Evolutionary conservation across 179 eudicot genomes (phyloP).

Genomic region (Sideroxylon spinosum): DNA sequence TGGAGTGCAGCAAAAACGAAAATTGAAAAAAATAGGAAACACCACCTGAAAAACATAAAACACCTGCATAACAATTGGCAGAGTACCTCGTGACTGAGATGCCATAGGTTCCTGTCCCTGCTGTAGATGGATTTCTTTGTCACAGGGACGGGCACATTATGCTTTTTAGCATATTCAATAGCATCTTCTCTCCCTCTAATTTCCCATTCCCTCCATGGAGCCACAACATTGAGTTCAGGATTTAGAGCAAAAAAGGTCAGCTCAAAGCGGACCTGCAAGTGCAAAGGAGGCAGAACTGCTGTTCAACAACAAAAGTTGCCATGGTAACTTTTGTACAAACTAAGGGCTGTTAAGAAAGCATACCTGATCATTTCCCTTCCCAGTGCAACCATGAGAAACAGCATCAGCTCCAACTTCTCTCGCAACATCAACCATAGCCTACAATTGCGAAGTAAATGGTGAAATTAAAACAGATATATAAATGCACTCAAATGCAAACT

Average conservation of each 20-base stretch:
- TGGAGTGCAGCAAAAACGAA: not conserved
- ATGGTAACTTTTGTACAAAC: not conserved
- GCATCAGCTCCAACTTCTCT: conserved; percentile 98
- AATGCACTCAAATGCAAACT: not conserved
- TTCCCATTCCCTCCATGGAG: conserved; percentile 99
- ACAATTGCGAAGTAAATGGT: conserved; percentile 15
- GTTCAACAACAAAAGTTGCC: not conserved
- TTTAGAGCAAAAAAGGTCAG: conserved; percentile 87
- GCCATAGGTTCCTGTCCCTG: conserved; percentile 96
- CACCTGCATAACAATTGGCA: not conserved
- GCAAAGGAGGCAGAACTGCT: not conserved
- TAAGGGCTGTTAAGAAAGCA: conserved; percentile 3
- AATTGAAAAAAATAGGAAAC: not conserved
- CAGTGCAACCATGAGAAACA: conserved; percentile 95
- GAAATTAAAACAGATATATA: not conserved
- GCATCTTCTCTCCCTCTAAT: conserved; percentile 95
- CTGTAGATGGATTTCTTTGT: conserved; percentile 96
- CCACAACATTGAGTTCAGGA: conserved; percentile 85
- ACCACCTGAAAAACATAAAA: too few relatives aligned
- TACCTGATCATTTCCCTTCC: conserved; percentile 98
- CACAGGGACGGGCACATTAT: conserved; percentile 88
- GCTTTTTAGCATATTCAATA: conserved; percentile 91
- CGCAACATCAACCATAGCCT: conserved; percentile 99
- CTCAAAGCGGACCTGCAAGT: conserved; percentile 83
- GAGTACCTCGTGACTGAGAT: conserved; percentile 93